Evolutionary conservation across 305 asterid species (phyloP), one percentile per base, ranked within the genome.

Genomic region (Coffea humblotiana): DNA sequence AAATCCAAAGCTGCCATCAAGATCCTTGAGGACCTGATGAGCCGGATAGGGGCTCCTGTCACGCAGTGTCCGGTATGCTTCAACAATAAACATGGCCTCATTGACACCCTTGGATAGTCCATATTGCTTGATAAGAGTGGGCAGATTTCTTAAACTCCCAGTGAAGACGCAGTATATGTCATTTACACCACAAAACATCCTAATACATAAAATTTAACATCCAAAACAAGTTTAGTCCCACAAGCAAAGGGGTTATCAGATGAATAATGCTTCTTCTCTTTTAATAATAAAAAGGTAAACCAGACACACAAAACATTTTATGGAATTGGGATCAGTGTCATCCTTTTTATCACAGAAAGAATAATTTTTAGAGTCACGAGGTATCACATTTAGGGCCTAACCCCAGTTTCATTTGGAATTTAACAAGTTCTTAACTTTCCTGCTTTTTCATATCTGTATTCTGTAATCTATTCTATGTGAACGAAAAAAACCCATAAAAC

Each of bases 31-130:
- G 75, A 95, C 97, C 79, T 89, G 94, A 84, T 95, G 97, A 63
- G 99, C 98, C 2, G 98, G 99, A 84, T 90, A 87, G 1, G 99
- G 99, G 71, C 95, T 89, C 52, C 99, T 81, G 73, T 95, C 99
- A 0, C 99, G 91, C 14, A 95, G 96, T 19, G 98, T 95, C 45
- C 92, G 84, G 77, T 94, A 94, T 0, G 98, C 98, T 79, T 94
- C 97, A 8, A 88, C 89, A 68, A 89, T 91, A 67, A 92, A 92
- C 90, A 90, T 83, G 69, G 99, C 96, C 87, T 95, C 99, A 77
- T 94, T 91, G 19, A 87, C 88, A 21, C 86, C 86, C 88, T 90
- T 94, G 18, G 92, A 77, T 52, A 95, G 87, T 14, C 98, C 98
- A 76, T 95, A 94, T 58, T 94, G 98, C 85, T 85, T 94, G 89